Evolutionary conservation across 148 eudicot species (phyloP).

Genomic region (Persicaria maculosa): DNA sequence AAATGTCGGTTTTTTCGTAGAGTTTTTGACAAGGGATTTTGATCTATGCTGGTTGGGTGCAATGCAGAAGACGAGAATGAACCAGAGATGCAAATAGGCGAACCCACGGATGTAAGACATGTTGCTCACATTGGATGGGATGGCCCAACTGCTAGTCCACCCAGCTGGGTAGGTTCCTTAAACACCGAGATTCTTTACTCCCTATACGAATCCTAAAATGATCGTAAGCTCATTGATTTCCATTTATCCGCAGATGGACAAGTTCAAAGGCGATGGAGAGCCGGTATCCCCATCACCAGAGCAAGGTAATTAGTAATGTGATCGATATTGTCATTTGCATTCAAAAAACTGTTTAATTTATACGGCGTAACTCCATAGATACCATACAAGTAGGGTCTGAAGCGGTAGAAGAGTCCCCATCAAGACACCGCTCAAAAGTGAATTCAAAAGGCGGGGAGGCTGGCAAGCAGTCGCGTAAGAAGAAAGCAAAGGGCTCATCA

Average conservation of each 20-base stretch:
- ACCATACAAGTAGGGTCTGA: neutral
- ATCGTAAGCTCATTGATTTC: neutral
- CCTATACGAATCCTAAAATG: neutral
- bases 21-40: neutral
- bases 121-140: constrained; percentile 91
- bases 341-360: too few relatives aligned
- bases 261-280: constrained; percentile 10
- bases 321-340: neutral
- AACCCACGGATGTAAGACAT: constrained; percentile 88
- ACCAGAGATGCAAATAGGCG: constrained; percentile 63
- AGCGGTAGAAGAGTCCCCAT: constrained; percentile 1
- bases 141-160: constrained; percentile 50
- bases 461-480: neutral
- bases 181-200: neutral
- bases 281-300: neutral
- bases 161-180: constrained; percentile 61
- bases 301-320: neutral
- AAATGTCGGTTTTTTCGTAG: neutral
- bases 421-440: neutral
- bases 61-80: constrained; percentile 64
- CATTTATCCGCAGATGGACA: constrained; percentile 11
- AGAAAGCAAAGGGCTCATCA: constrained; percentile 3
- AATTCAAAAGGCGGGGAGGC: constrained; percentile 1
- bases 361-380: too few relatives aligned
- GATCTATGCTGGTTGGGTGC: neutral